Base-by-base conservation (phyloP, 2,329 filamentous ascomycete species). In the Incumbomyces lentus region DNA sequence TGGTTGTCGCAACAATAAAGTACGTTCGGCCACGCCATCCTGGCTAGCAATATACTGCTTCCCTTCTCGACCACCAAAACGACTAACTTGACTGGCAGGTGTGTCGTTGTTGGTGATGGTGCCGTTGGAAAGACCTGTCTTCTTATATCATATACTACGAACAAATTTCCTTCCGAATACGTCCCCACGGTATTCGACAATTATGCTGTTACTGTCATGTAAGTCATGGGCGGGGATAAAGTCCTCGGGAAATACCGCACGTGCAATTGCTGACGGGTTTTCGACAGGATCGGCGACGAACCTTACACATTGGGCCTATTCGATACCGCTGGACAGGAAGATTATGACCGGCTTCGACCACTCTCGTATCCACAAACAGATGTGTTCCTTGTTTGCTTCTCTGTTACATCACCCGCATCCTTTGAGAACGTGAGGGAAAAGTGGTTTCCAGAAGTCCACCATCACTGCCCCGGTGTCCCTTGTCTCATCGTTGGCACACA, bases 81-180 rank as follows among this genome's bases (percentile, higher is more conserved):
- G n/a, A 40, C 40, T 45, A 45, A 46, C 19, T 22, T 47, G 47
- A 47, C 22, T 59, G 50, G 57, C 58, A 98, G 92, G 72, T 98
- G 92, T 72, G 92, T 98, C 62, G 92, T 98, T 59, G 92, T 98
- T 62, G 92, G 92, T 67, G 92, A 98, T 70, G 92, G 92, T 89
- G 92, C 92, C 57, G 92, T 98, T 59, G 92, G 92, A 68, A 98
- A 98, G 78, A 98, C 92, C 57, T 98, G 92, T 72, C 81, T 98
- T 55, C 81, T 98, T 64, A 98, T 98, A 73, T 94, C 87, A 67
- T 98, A 98, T 72, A 98, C 92, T 55, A 98, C 92, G 55, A 98
- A 98, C 78, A 96, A 96, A 63, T 98, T 98, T 68, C 92, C 92
- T 31, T 95, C 89, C 61, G 92, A 98, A 89, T 98, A 98, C 68